Percentiles rank a stretch among this genome's conserved stretches.
These are phyloP conservation scores for Groenewaldozyma salmanticensis DNA, from an alignment of 805 yeast genomes.

Conservation along the genomic window DNA sequence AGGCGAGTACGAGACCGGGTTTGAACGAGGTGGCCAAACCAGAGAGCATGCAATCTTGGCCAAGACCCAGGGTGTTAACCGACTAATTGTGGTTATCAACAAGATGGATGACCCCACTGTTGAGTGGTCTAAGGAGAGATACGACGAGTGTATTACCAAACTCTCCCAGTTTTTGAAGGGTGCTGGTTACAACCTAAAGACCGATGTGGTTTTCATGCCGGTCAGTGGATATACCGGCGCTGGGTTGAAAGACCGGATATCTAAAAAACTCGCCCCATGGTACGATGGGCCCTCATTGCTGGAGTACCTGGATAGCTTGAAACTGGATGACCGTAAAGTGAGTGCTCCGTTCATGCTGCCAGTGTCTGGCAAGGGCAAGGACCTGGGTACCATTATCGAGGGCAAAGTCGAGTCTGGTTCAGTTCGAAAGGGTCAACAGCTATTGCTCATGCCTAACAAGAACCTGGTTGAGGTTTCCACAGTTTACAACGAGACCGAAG, in stretches of 20 bases:
- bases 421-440: constrained; percentile 63
- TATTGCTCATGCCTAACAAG: constrained; percentile 90
- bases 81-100: constrained; percentile 85
- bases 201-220: constrained; percentile 88
- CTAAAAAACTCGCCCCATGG: constrained; percentile 74
- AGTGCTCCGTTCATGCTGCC: constrained; percentile 98
- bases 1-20: constrained; percentile 99
- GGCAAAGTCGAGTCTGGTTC: constrained; percentile 98
- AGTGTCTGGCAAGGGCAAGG: constrained; percentile 87
- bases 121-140: constrained; percentile 90
- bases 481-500: constrained; percentile 91
- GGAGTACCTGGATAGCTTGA: constrained; percentile 79
- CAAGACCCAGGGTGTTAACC: constrained; percentile 96
- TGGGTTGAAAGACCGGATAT: constrained; percentile 81
- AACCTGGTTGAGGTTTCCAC: constrained; percentile 72
- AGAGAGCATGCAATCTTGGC: constrained; percentile 97
- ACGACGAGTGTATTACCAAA: constrained; percentile 87
- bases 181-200: constrained; percentile 77
- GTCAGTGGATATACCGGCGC: constrained; percentile 98
- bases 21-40: constrained; percentile 98
- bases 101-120: constrained; percentile 99
- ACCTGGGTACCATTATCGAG: constrained; percentile 94
- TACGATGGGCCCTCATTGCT: constrained; percentile 85
- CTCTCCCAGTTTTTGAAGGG: constrained; percentile 60
- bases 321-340: constrained; percentile 72